phyloP scores from a whole-genome alignment of 345 rosid species.

The Pugionium cornutum region DNA sequence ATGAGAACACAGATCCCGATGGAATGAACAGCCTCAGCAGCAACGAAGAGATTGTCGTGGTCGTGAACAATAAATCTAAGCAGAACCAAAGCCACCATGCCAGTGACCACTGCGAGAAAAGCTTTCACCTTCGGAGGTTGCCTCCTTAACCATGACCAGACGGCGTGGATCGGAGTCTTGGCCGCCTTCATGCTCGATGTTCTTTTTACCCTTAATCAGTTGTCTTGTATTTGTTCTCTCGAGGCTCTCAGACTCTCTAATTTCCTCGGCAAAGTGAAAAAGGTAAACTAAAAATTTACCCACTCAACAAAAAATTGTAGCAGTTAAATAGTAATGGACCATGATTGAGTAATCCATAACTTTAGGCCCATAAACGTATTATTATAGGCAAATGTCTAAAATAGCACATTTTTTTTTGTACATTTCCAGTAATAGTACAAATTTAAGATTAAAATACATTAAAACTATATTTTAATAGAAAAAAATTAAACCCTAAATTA shows the following conservation, averaged over 20 bases:
- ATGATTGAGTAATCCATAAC: neutral
- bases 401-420: no score
- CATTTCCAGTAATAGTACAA: no score
- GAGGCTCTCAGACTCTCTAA: neutral
- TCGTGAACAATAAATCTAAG: slow-evolving; percentile 95
- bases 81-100: slow-evolving; percentile 81
- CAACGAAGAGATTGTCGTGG: slow-evolving; percentile 97
- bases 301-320: neutral
- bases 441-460: no score
- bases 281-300: neutral
- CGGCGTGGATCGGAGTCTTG: slow-evolving; percentile 67
- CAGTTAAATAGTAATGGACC: neutral
- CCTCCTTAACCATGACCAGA: slow-evolving; percentile 82
- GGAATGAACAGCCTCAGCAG: slow-evolving; percentile 97
- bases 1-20: slow-evolving; percentile 91
- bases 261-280: slow-evolving; percentile 33
- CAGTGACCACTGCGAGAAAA: slow-evolving; percentile 86
- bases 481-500: no score
- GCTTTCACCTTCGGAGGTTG: slow-evolving; percentile 99
- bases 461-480: no score
- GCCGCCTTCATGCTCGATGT: slow-evolving; percentile 54
- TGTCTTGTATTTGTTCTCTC: no score
- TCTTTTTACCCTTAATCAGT: neutral
- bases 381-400: no score
- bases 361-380: slow-evolving; percentile 18